These are phyloP conservation scores for Nothomitra cinnamomea DNA, from an alignment of 2,329 filamentous ascomycete genomes.

Conservation along the genomic window DNA sequence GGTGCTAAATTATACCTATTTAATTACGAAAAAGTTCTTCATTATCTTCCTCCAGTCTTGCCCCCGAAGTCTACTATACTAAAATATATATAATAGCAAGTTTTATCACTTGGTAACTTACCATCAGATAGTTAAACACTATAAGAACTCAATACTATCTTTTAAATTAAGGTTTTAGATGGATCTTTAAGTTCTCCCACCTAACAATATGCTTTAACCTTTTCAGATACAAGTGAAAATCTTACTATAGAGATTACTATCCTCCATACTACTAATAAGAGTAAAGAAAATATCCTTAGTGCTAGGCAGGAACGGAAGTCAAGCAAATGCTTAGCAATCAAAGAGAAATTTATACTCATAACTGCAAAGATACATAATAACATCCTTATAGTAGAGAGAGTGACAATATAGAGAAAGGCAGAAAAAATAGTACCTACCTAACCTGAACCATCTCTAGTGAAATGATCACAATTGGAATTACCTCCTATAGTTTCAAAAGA, in stretches of 20 bases:
- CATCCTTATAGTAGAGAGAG: not conserved
- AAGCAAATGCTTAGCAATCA: no score
- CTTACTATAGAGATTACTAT: not conserved
- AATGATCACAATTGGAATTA: no score
- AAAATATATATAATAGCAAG: no score
- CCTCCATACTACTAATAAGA: not conserved
- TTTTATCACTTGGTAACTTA: not conserved
- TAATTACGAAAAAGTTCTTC: no score
- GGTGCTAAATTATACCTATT: not conserved
- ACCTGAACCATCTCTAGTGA: no score
- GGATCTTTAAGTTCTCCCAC: not conserved
- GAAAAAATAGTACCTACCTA: not conserved
- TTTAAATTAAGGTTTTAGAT: not conserved
- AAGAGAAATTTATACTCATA: no score
- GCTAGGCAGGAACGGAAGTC: no score
- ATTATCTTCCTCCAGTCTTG: no score
- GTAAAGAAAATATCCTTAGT: not conserved
- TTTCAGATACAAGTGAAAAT: not conserved
- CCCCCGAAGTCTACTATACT: no score
- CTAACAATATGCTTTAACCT: not conserved
- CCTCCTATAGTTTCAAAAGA: no score
- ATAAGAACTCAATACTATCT: not conserved
- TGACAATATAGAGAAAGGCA: not conserved
- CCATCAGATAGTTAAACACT: not conserved
- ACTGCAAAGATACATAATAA: not conserved